Conservation (phyloP, 768 basidiomycete species). For the Kwoniella bestiolae region DNA sequence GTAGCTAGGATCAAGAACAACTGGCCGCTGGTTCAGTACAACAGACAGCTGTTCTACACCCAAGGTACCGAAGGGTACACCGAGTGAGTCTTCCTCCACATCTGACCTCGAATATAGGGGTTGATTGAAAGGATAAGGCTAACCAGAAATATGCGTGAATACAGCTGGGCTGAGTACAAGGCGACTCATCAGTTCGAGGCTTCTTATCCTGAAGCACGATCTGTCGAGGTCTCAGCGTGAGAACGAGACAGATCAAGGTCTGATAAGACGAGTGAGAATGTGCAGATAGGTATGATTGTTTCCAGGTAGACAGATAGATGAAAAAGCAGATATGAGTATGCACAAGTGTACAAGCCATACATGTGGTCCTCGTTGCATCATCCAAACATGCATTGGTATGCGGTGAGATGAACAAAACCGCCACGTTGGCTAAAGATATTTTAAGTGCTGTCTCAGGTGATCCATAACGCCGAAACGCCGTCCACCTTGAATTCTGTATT, state of each 20-base stretch:
- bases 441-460: not conserved
- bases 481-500: not conserved
- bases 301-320: no score
- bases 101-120: no score
- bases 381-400: no score
- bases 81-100: constrained; percentile 16
- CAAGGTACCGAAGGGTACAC: constrained; percentile 16
- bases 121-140: not conserved
- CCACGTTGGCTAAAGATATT: no score
- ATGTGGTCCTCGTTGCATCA: no score
- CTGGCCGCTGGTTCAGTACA: constrained; percentile 16
- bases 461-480: constrained; percentile 24
- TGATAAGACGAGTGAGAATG: no score
- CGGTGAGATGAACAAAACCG: no score
- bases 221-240: not conserved
- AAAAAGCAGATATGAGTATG: no score
- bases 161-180: constrained; percentile 1
- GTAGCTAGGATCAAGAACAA: constrained; percentile 14
- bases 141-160: not conserved
- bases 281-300: no score
- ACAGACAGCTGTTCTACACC: constrained; percentile 19
- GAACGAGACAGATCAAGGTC: no score
- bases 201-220: not conserved
- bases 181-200: not conserved
- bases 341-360: no score